phyloP scores from a whole-genome alignment of 2,329 filamentous ascomycete genomes.

The Calonectria montana region DNA sequence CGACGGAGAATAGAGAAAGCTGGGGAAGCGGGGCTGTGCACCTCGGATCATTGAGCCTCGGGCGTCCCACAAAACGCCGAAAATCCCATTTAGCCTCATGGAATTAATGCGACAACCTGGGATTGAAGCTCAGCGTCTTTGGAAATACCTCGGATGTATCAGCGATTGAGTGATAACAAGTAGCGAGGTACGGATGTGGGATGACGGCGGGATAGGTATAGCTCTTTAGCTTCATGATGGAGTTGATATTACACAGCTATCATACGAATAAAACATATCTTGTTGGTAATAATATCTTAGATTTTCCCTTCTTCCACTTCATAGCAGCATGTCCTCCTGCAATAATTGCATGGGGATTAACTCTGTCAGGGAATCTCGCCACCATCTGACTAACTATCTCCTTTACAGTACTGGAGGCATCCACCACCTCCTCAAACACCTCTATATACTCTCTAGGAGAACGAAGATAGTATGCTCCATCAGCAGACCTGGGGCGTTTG shows the following conservation, averaged over 20 bases:
- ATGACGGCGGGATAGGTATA: too few relatives aligned
- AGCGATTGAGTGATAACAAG: neutral
- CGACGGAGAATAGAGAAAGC: conserved; percentile 2
- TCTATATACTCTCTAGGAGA: conserved; percentile 3
- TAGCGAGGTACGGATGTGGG: too few relatives aligned
- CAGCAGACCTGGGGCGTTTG: neutral
- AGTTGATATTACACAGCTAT: too few relatives aligned
- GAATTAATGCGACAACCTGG: neutral
- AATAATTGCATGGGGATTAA: neutral
- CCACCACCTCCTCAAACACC: neutral
- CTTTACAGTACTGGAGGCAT: neutral
- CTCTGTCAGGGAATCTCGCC: neutral
- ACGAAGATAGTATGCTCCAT: conserved; percentile 8
- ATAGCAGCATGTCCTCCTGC: neutral
- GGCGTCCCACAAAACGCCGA: conserved; percentile 3
- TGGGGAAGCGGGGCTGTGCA: neutral
- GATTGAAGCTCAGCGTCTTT: neutral
- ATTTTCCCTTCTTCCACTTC: neutral
- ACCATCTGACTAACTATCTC: neutral
- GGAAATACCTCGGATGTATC: neutral
- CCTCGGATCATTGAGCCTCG: neutral
- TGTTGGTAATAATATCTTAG: neutral
- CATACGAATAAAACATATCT: neutral
- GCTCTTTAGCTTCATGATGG: too few relatives aligned
- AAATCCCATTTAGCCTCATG: neutral